Evolutionary conservation across 2,329 filamentous ascomycete species (phyloP), one percentile per base, ranked within the genome.

Genomic region (Dactylellina drechsleri): DNA sequence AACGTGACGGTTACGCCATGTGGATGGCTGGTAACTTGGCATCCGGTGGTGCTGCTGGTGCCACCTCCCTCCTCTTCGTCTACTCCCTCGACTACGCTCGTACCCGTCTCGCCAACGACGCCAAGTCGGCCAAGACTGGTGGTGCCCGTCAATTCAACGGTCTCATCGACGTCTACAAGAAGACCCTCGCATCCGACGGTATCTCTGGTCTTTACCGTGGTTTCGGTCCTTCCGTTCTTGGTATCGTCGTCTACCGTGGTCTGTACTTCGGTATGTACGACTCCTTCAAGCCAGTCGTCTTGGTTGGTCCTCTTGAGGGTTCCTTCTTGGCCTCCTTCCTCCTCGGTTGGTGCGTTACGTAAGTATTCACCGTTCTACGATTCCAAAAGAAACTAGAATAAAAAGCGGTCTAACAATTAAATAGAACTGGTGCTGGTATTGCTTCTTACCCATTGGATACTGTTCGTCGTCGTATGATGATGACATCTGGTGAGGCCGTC

Each of bases 211-310:
- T 99, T 83, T 99, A 99, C 92, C 95, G 95, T 96, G 95, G 95
- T 89, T 99, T 99, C 92, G 93, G 93, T 89, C 95, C 96, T 85
- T 99, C 95, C 83, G 95, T 99, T 83, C 89, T 91, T 85, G 95
- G 95, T 91, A 99, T 99, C 86, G 86, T 99, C 82, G 95, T 99
- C 87, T 99, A 99, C 92, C 95, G 95, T 92, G 95, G 95, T 97
- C 93, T 99, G 82, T 99, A 99, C 93, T 99, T 99, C 91, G 95
- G 95, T 85, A 91, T 99, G 91, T 99, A 99, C 93, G 95, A 99
- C 88, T 99, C 95, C 81, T 90, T 99, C 89, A 99, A 99, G 93
- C 95, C 95, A 82, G 92, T 98, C 83, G 85, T 98, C 86, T 92
- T 99, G 80, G 89, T 91, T 84, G 95, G 95, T 84, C 78, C 84